Conservation (phyloP, 2,329 filamentous ascomycete genomes). For the Plectosphaerella cucumerina region DNA sequence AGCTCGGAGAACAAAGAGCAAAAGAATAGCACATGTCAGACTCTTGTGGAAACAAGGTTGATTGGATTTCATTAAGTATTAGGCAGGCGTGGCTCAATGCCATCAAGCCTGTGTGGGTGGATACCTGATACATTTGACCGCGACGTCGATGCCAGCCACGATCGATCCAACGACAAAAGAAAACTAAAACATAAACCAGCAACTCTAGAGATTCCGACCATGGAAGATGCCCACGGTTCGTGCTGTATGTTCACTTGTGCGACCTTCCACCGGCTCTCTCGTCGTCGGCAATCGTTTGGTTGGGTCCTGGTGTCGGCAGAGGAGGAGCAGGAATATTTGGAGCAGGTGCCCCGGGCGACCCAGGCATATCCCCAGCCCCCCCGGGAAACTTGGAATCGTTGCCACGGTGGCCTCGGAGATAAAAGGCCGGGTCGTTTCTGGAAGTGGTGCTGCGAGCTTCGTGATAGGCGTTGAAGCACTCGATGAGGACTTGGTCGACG, state of each 20-base stretch:
- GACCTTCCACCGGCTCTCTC: background rate
- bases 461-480: constrained; percentile 42
- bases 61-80: no score
- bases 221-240: no score
- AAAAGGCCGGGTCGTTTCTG: constrained; percentile 41
- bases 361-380: background rate
- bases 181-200: no score
- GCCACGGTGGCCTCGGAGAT: constrained; percentile 14
- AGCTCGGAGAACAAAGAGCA: no score
- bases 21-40: no score
- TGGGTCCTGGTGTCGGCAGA: background rate
- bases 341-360: background rate
- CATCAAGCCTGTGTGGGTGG: no score
- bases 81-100: no score
- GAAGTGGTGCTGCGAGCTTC: constrained; percentile 42
- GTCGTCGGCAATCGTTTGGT: background rate
- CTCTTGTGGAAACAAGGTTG: no score
- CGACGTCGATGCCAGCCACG: no score
- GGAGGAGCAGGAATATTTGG: background rate
- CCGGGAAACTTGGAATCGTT: background rate
- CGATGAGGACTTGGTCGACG: constrained; percentile 41
- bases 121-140: no score
- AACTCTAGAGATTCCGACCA: no score
- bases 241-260: background rate
- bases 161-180: no score